Evolutionary conservation across 2,329 filamentous ascomycete genomes (phyloP).

Genomic region (Mariannaea elegans): DNA sequence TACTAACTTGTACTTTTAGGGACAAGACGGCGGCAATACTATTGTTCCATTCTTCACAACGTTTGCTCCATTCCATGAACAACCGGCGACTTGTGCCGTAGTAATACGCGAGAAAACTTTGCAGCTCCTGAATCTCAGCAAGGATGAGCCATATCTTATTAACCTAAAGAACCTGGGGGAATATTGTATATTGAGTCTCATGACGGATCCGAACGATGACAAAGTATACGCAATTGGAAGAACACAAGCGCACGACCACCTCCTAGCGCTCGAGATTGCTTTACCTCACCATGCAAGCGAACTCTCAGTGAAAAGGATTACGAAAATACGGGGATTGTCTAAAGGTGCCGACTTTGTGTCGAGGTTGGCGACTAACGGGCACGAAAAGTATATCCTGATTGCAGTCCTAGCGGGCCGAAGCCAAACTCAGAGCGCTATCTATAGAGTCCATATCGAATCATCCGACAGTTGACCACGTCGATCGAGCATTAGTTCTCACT

Average conservation of each 20-base stretch:
- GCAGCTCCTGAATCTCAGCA: too few relatives aligned
- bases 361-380: neutral
- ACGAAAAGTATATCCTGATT: slow-evolving; percentile 1
- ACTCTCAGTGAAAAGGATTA: neutral
- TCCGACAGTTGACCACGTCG: neutral
- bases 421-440: slow-evolving; percentile 1
- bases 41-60: slow-evolving; percentile 6
- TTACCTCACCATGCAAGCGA: neutral
- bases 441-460: neutral
- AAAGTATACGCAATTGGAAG: neutral
- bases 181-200: neutral
- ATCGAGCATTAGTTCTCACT: neutral
- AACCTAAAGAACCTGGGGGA: neutral
- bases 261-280: neutral
- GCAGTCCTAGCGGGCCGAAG: neutral
- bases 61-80: neutral
- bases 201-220: neutral
- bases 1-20: slow-evolving; percentile 2
- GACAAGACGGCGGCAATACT: neutral
- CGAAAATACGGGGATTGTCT: neutral
- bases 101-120: neutral
- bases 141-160: neutral
- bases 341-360: neutral
- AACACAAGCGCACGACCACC: neutral
- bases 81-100: neutral